These are phyloP conservation scores for Hansenula lynferdii DNA, from an alignment of 1,139 yeast genomes.

Conservation along the genomic window DNA sequence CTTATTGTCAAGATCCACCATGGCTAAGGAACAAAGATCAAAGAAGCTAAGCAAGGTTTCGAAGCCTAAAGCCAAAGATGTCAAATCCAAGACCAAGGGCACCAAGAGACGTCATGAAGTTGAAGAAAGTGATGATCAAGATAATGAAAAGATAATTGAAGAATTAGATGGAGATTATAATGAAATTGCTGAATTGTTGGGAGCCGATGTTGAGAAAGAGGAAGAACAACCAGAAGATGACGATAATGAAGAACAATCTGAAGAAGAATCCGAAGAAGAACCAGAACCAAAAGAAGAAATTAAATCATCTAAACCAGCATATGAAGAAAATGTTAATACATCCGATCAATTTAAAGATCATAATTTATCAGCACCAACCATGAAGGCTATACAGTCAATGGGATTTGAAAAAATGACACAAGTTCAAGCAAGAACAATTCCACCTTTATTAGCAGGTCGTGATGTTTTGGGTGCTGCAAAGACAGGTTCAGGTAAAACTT, in stretches of 20 bases:
- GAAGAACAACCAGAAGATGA: conserved; percentile 22
- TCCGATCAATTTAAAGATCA: conserved; percentile 45
- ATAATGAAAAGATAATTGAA: conserved; percentile 38
- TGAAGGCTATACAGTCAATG: conserved; percentile 76
- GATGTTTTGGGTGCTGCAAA: conserved; percentile 98
- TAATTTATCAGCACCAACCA: conserved; percentile 74
- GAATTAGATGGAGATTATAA: conserved; percentile 38
- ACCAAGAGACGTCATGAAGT: conserved; percentile 20
- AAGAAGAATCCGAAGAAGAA: conserved; percentile 8
- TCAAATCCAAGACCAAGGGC: background rate
- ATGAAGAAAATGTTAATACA: conserved; percentile 4
- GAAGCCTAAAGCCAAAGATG: conserved; percentile 6
- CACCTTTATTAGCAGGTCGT: conserved; percentile 90
- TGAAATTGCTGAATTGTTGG: conserved; percentile 51
- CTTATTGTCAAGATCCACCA: background rate
- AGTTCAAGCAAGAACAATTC: conserved; percentile 92
- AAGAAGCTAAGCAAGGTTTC: conserved; percentile 12
- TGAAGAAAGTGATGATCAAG: conserved; percentile 23
- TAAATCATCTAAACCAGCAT: conserved; percentile 5
- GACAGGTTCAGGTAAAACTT: conserved; percentile 96
- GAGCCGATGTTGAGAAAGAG: conserved; percentile 15
- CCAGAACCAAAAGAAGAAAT: conserved; percentile 13
- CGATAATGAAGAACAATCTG: conserved; percentile 1
- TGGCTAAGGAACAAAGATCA: conserved; percentile 13
- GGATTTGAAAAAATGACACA: conserved; percentile 89